phyloP scores from a whole-genome alignment of 1,284 basidiomycete species.

The Cutaneotrichosporon dermatis region DNA sequence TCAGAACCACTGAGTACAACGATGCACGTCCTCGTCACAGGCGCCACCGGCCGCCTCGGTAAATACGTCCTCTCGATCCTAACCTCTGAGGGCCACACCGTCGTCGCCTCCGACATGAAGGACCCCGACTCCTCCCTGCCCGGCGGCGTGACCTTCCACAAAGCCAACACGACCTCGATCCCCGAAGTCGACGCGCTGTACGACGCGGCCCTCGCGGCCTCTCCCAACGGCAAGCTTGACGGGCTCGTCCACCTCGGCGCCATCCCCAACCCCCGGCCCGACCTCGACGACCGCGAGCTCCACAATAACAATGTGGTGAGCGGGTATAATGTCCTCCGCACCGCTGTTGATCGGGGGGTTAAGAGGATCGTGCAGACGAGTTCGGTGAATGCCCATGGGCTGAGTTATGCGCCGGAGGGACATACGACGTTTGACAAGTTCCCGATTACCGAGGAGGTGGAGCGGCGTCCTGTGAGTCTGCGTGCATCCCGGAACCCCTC shows the following conservation, averaged over 20 bases:
- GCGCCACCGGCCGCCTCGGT: slow-evolving; percentile 39
- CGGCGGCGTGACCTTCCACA: slow-evolving; percentile 13
- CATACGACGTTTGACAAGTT: slow-evolving; percentile 30
- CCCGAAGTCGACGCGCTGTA: slow-evolving; percentile 25
- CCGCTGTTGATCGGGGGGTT: slow-evolving; percentile 38
- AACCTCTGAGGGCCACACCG: slow-evolving; percentile 30
- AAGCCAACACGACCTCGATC: slow-evolving; percentile 32
- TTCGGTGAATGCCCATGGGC: slow-evolving; percentile 38
- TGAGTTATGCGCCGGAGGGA: slow-evolving; percentile 30
- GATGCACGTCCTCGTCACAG: slow-evolving; percentile 47
- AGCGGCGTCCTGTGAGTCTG: slow-evolving; percentile 27
- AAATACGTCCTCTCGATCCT: slow-evolving; percentile 24
- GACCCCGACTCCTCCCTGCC: slow-evolving; percentile 18
- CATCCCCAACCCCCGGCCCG: slow-evolving; percentile 34
- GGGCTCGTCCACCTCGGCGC: slow-evolving; percentile 49
- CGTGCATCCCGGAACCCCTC: too few species aligned
- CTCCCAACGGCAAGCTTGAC: slow-evolving; percentile 25
- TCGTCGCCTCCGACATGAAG: slow-evolving; percentile 35
- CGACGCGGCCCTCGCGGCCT: too few species aligned
- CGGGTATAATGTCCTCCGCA: slow-evolving; percentile 42
- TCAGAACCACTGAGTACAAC: background rate
- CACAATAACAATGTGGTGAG: slow-evolving; percentile 44
- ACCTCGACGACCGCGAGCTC: slow-evolving; percentile 28
- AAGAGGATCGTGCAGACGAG: slow-evolving; percentile 45
- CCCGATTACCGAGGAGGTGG: slow-evolving; percentile 34